phyloP scores from a whole-genome alignment of 345 rosid genomes.

The Citrus mangshanensis region DNA sequence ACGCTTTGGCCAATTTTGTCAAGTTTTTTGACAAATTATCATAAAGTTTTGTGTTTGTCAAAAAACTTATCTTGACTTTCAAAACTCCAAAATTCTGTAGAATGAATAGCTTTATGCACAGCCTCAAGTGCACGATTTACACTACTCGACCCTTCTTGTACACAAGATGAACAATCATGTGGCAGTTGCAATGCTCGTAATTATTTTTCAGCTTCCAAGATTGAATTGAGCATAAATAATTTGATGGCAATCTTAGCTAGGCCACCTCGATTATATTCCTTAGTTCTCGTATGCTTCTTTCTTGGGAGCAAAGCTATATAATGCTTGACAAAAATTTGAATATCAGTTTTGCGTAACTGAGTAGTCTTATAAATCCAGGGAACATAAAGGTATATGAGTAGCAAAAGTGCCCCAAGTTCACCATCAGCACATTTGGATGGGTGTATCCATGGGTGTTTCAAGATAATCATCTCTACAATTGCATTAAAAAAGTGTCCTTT shows the following conservation, averaged over 20 bases:
- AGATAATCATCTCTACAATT: no score
- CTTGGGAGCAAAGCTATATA: not conserved
- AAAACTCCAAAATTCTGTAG: not conserved
- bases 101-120: not conserved
- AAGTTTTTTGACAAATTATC: no score
- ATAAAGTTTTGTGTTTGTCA: no score
- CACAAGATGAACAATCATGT: not conserved
- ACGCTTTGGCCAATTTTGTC: no score
- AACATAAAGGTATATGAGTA: not conserved
- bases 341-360: not conserved
- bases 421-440: no score
- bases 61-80: no score
- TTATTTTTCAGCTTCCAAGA: not conserved
- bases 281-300: not conserved
- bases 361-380: not conserved
- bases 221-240: not conserved
- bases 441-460: no score
- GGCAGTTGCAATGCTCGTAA: not conserved
- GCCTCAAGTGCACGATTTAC: not conserved
- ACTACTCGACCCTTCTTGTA: not conserved
- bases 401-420: not conserved
- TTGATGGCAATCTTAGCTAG: not conserved
- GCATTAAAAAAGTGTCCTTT: no score
- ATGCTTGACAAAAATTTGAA: not conserved
- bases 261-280: not conserved